Evolutionary conservation across 495 filamentous ascomycete genomes (phyloP), one percentile per base, ranked within the genome.

Genomic region (Evernia prunastri): DNA sequence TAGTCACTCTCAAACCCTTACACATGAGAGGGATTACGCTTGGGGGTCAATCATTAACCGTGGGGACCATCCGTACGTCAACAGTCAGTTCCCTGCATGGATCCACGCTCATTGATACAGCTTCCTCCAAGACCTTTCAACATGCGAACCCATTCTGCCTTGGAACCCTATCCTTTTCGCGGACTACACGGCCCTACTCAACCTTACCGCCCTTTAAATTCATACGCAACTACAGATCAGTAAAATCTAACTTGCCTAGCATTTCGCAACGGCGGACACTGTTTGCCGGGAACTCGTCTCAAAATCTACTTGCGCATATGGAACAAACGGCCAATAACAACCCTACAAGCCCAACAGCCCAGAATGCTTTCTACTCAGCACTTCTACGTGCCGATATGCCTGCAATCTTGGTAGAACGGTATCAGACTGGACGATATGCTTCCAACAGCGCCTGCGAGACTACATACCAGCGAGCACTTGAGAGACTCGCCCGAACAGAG

Each of bases 311-410:
- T 12, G 86, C 85, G 27, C 86, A 88, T 66, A 84, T 86, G 67
- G 94, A 98, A 76, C 88, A 90, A 72, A 86, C 88, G 31, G 95
- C 94, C 42, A 97, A 96, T 74, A 89, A 89, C 76, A 92, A 96
- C 68, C 89, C 94, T 4, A 84, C 80, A 67, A 96, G 88, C 74
- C 84, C 91, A 18, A 87, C 85, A 33, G 87, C 90, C 20, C 94
- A 98, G 75, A 92, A 91, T 75, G 86, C 89, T 27, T 96, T 98
- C 73, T 98, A 98, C 74, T 86, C 91, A 70, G 87, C 90, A 40
- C 84, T 97, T n/a, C 78, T 97, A 29, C 87, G 85, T 67, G 91
- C 91, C 15, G 90, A 95, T 70, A 92, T 96, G 87, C 89, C 94
- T 9, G 87, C 89, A 10, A 96, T 97, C 58, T 79, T 97, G 36